Conservation (phyloP, 768 basidiomycete genomes). For the Tricholoma matsutake region DNA sequence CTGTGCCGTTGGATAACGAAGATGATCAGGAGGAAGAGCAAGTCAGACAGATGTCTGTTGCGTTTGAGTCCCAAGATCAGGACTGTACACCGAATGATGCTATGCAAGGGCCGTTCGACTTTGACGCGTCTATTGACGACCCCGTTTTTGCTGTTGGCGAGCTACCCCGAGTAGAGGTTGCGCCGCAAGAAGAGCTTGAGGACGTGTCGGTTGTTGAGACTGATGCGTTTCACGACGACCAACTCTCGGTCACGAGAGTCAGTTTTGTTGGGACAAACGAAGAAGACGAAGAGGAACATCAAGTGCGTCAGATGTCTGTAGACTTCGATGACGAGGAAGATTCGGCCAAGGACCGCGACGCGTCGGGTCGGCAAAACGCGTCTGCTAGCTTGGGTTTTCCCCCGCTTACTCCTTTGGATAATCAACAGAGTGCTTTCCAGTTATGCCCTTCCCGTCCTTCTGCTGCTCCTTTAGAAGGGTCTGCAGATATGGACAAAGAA, state of each 20-base stretch:
- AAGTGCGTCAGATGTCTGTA: slow-evolving; percentile 4
- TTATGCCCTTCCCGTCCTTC: background rate
- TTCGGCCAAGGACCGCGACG: too few species aligned
- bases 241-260: background rate
- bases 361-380: background rate
- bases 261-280: slow-evolving; percentile 1
- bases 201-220: background rate
- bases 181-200: background rate
- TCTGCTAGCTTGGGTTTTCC: too few species aligned
- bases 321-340: slow-evolving; percentile 9
- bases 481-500: background rate
- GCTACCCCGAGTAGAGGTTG: background rate
- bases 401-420: background rate
- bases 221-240: background rate
- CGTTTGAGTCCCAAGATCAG: slow-evolving; percentile 6
- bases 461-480: background rate
- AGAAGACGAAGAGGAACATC: slow-evolving; percentile 12
- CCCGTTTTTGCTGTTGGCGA: background rate
- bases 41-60: slow-evolving; percentile 18
- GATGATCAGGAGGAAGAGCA: slow-evolving; percentile 22
- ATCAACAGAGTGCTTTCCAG: background rate
- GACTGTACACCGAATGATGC: background rate
- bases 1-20: slow-evolving; percentile 22
- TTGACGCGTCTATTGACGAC: slow-evolving; percentile 10
- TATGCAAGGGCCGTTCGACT: slow-evolving; percentile 9